A percentile compares a stretch with the other conserved stretches of the same genome.
phyloP scores from a whole-genome alignment of 345 rosid genomes.

The Citrus australasica region DNA sequence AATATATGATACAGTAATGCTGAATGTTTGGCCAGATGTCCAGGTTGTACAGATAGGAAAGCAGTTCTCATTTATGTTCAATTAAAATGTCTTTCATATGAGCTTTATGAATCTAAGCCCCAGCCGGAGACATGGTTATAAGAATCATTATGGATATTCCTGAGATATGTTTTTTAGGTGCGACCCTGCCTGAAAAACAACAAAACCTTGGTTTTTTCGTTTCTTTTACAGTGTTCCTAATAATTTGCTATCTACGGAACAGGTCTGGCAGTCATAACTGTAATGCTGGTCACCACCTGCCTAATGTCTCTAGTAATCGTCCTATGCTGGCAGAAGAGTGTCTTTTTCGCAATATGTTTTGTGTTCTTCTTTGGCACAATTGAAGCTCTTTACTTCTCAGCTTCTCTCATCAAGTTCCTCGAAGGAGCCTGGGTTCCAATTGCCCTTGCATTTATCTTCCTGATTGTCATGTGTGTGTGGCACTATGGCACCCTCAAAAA shows the following conservation, averaged over 20 bases:
- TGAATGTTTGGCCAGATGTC: background rate
- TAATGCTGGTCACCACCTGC: slow-evolving; percentile 97
- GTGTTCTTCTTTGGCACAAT: slow-evolving; percentile 76
- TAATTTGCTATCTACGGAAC: slow-evolving; percentile 15
- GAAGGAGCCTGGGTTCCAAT: slow-evolving; percentile 99
- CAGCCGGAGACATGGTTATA: background rate
- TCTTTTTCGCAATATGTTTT: slow-evolving; percentile 63
- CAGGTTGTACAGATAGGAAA: background rate
- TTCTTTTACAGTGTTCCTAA: slow-evolving; percentile 2
- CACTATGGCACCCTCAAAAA: slow-evolving; percentile 80
- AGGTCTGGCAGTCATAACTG: slow-evolving; percentile 99
- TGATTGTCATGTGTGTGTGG: slow-evolving; percentile 83
- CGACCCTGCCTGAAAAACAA: too few species aligned
- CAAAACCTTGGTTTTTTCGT: background rate
- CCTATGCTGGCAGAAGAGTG: slow-evolving; percentile 86
- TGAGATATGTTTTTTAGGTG: background rate
- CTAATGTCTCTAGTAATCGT: slow-evolving; percentile 93
- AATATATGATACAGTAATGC: background rate
- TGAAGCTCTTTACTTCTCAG: slow-evolving; percentile 93
- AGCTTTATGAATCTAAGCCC: background rate
- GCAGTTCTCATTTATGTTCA: background rate
- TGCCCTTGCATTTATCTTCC: slow-evolving; percentile 76
- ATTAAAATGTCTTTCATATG: background rate
- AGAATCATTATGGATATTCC: background rate
- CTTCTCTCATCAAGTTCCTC: slow-evolving; percentile 83